These are phyloP conservation scores for Colletotrichum cordylinicola DNA, from an alignment of 2,329 filamentous ascomycete species.

Conservation along the genomic window DNA sequence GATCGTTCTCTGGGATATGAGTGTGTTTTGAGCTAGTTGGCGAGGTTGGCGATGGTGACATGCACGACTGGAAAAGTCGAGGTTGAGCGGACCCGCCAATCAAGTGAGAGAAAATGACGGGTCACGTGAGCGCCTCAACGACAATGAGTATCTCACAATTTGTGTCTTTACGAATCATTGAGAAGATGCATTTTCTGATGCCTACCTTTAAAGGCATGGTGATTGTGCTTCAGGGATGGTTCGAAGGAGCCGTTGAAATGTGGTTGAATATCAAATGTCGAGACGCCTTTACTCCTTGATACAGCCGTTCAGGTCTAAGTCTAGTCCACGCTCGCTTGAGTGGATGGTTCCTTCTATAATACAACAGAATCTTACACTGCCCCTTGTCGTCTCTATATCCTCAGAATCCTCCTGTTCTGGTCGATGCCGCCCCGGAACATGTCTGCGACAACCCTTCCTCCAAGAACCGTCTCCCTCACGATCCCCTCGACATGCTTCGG, in stretches of 20 bases:
- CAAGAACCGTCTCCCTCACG: conserved; percentile 71
- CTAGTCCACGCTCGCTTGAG: neutral
- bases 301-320: neutral
- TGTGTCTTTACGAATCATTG: neutral
- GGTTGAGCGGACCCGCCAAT: neutral
- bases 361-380: neutral
- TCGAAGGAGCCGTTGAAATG: neutral
- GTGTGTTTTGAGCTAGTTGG: neutral
- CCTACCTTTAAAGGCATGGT: neutral
- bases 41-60: neutral
- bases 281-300: neutral
- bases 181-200: neutral
- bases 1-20: neutral
- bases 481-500: conserved; percentile 79
- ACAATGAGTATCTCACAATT: neutral
- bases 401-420: conserved; percentile 56
- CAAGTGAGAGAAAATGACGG: neutral
- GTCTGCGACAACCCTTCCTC: conserved; percentile 72
- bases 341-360: neutral
- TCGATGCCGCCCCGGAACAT: conserved; percentile 75
- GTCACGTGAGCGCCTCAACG: conserved; percentile 9
- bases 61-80: neutral
- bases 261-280: neutral
- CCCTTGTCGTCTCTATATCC: conserved; percentile 32
- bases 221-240: neutral